Evolutionary conservation across 352 stramenopile genomes (phyloP), one percentile per base, ranked within the genome.

Genomic region (Phytophthora boehmeriae): DNA sequence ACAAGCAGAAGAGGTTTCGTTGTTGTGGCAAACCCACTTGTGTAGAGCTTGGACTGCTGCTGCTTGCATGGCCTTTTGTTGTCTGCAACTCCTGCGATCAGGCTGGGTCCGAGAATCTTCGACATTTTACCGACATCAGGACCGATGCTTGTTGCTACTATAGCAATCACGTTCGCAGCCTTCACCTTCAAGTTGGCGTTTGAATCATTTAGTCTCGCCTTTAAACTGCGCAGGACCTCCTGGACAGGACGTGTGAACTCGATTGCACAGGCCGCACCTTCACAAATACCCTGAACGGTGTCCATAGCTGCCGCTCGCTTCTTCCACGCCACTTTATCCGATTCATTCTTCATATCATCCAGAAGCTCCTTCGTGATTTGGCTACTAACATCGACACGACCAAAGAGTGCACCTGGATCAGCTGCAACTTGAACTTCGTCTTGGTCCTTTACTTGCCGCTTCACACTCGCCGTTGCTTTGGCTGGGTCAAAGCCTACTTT

Each of bases 41-140:
- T 94, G 77, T 25, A 96, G 63, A 22, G 86, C 76, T 36, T 95
- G 85, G 9, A 96, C 59, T 2, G 82, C 80, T 19, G 86, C 88
- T 19, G 71, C 43, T 65, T 94, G 86, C 88, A 96, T 95, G 16
- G 78, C 80, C 61, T 96, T 96, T 96, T 96, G 72, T 96, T 96
- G 66, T 96, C 88, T 3, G 74, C 73, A 28, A 95, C 85, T 10
- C 88, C 86, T 23, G 75, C 66, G 25, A 95, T 73, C 14, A 96
- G 58, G 54, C 56, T 91, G 11, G 74, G 60, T 14, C 85, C 86
- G 13, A 95, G 69, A 30, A 90, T 63, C 57, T 96, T 96, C 4
- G 86, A 90, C 78, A 95, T 80, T 55, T 93, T 93, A 5, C 55
- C 60, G 23, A 95, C 75, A 34, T 94, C 86, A 6, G 83, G 80